Evolutionary conservation across 75 land plant genomes (phyloP).

Genomic region (Selaginella tamariscina): DNA sequence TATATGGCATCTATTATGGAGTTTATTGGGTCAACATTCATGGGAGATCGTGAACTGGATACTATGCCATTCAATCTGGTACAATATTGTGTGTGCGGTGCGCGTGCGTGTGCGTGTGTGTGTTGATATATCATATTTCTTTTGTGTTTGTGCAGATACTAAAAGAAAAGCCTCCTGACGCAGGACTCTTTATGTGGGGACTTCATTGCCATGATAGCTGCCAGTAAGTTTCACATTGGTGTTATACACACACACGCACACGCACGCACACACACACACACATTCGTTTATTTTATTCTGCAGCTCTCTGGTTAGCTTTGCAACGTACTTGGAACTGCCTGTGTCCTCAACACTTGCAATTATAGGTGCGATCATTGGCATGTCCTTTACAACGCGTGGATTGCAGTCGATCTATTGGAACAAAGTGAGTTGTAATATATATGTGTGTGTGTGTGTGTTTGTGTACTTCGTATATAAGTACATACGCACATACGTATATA

Average conservation of each 20-base stretch:
- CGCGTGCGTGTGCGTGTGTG: neutral
- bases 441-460: too few relatives aligned
- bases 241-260: too few relatives aligned
- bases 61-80: slow-evolving; percentile 13
- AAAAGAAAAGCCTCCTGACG: slow-evolving; percentile 16
- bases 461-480: too few relatives aligned
- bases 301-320: slow-evolving; percentile 25
- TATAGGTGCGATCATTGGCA: slow-evolving; percentile 20
- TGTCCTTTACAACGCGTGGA: slow-evolving; percentile 16
- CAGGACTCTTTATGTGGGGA: slow-evolving; percentile 26
- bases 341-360: slow-evolving; percentile 24
- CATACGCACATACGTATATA: too few relatives aligned
- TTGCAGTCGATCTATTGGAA: slow-evolving; percentile 20
- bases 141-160: slow-evolving; percentile 13
- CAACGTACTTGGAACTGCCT: slow-evolving; percentile 20
- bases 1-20: slow-evolving; percentile 19
- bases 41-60: slow-evolving; percentile 16
- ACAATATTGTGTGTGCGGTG: neutral
- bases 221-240: too few relatives aligned
- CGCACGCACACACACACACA: too few relatives aligned
- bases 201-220: slow-evolving; percentile 26
- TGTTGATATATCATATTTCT: slow-evolving; percentile 1
- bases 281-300: neutral
- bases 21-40: slow-evolving; percentile 16
- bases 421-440: slow-evolving; percentile 12